Percentiles rank a stretch among this genome's conserved stretches.
These are phyloP conservation scores for Alternaria viburni DNA, from an alignment of 2,329 filamentous ascomycete species.

Conservation along the genomic window DNA sequence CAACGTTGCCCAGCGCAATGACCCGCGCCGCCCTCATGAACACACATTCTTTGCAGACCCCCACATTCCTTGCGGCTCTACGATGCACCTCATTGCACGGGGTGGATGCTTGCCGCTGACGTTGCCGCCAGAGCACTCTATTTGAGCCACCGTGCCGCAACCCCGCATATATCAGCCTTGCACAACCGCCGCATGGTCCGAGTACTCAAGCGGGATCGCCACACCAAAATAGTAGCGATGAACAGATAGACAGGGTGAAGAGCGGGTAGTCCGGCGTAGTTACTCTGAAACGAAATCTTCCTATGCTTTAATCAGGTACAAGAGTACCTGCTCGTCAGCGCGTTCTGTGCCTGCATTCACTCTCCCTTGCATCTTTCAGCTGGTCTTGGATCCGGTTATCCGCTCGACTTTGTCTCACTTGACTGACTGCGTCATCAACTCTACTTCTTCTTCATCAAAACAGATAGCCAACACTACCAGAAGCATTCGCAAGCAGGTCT, in stretches of 20 bases:
- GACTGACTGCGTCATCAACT: not conserved
- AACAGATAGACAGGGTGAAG: not conserved
- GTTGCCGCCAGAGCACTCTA: slow-evolving; percentile 7
- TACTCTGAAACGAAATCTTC: not conserved
- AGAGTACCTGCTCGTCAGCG: not conserved
- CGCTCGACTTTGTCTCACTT: not conserved
- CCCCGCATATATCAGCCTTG: slow-evolving; percentile 12
- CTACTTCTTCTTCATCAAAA: not conserved
- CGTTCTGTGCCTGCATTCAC: not conserved
- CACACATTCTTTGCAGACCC: not conserved
- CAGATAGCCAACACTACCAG: not conserved
- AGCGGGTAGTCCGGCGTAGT: not conserved
- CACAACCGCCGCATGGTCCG: slow-evolving; percentile 2
- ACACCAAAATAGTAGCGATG: slow-evolving; percentile 9
- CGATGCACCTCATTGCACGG: slow-evolving; percentile 1
- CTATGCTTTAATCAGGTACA: not conserved
- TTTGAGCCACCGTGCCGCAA: slow-evolving; percentile 14
- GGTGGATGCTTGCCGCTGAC: slow-evolving; percentile 4
- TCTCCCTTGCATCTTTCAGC: not conserved
- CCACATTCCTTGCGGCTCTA: slow-evolving; percentile 1
- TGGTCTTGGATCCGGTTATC: not conserved
- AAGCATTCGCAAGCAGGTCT: not conserved
- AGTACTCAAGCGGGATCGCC: not conserved
- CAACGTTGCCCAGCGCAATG: not conserved
- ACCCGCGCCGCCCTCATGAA: not conserved